A percentile compares a stretch with the other conserved stretches of the same genome.
phyloP scores from a whole-genome alignment of 495 filamentous ascomycete genomes.

The Ramalina peruviana region DNA sequence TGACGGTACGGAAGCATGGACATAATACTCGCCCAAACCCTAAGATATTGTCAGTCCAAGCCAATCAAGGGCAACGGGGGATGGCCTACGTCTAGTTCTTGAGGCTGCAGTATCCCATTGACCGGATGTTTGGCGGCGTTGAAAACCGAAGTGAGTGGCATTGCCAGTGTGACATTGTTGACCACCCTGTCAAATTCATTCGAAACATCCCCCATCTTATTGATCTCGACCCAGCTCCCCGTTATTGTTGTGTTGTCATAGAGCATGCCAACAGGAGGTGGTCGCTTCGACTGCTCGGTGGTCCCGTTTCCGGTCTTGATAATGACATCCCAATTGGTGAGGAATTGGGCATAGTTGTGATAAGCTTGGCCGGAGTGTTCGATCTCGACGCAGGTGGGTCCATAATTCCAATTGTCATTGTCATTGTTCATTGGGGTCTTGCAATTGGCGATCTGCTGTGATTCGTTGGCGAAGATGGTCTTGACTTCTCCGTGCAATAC shows the following conservation, averaged over 20 bases:
- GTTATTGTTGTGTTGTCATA: conserved; percentile 12
- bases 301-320: not conserved
- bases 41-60: conserved; percentile 9
- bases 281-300: not conserved
- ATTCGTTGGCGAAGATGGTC: conserved; percentile 42
- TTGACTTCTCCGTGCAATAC: conserved; percentile 41
- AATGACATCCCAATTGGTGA: conserved; percentile 4
- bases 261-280: conserved; percentile 10
- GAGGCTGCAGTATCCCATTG: conserved; percentile 55
- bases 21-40: conserved; percentile 49
- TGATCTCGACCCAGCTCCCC: conserved; percentile 16
- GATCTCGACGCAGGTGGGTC: conserved; percentile 46
- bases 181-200: conserved; percentile 34
- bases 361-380: conserved; percentile 47
- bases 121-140: conserved; percentile 39
- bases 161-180: conserved; percentile 60
- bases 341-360: conserved; percentile 13
- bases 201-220: conserved; percentile 33
- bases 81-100: conserved; percentile 31
- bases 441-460: conserved; percentile 38
- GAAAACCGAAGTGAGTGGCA: conserved; percentile 57
- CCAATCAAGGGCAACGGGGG: not conserved
- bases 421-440: conserved; percentile 38
- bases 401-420: conserved; percentile 23
- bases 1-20: conserved; percentile 50